A percentile compares a stretch with the other conserved stretches of the same genome.
These are phyloP conservation scores for Alternaria longipes DNA, from an alignment of 2,329 filamentous ascomycete genomes.

Conservation along the genomic window DNA sequence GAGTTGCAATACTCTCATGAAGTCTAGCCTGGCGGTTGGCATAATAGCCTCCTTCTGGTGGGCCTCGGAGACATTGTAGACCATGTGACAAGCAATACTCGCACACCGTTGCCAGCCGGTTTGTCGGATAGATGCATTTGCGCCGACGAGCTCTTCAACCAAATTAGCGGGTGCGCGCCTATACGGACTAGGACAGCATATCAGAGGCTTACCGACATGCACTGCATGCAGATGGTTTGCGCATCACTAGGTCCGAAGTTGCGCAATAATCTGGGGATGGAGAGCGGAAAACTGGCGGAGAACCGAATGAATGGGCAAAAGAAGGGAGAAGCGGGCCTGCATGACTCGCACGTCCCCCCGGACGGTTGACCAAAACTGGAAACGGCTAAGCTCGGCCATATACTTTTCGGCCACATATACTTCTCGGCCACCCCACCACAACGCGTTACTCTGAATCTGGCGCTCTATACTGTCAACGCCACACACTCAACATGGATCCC, in stretches of 20 bases:
- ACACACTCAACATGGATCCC: no score
- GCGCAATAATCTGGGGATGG: constrained; percentile 14
- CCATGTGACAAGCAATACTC: constrained; percentile 33
- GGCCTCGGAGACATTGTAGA: constrained; percentile 30
- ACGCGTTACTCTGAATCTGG: no score
- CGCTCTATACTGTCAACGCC: no score
- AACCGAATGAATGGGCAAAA: not conserved
- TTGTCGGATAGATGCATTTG: constrained; percentile 33
- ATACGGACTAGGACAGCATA: not conserved
- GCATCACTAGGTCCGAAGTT: constrained; percentile 27
- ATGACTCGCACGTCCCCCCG: constrained; percentile 12
- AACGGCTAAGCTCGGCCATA: constrained; percentile 3
- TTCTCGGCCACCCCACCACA: no score
- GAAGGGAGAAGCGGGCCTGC: not conserved
- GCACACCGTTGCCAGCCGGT: constrained; percentile 23
- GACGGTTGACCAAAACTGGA: constrained; percentile 4
- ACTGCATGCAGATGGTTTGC: constrained; percentile 36
- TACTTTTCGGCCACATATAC: no score
- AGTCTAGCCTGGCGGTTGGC: constrained; percentile 31
- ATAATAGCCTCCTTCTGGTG: constrained; percentile 38
- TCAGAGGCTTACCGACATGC: constrained; percentile 31
- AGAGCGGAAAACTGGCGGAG: constrained; percentile 28
- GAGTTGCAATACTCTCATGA: constrained; percentile 15
- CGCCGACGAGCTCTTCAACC: constrained; percentile 30
- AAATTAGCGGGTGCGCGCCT: constrained; percentile 11